phyloP scores from a whole-genome alignment of 257 asterid genomes.

The Solanum tacnaense region DNA sequence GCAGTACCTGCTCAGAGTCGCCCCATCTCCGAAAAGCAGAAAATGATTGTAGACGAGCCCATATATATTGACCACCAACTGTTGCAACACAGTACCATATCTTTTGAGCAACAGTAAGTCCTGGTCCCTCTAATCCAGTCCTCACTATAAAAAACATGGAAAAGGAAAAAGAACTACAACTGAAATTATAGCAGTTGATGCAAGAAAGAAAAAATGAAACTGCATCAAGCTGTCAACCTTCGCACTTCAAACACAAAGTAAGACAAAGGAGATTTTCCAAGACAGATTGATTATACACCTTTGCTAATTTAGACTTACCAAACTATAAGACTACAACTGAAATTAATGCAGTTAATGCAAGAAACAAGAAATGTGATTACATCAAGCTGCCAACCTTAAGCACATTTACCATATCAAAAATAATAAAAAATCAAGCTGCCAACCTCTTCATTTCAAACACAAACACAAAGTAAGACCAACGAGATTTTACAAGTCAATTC shows the following conservation, averaged over 20 bases:
- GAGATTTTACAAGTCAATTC: neutral
- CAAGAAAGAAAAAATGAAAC: neutral
- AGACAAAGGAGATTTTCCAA: neutral
- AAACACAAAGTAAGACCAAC: neutral
- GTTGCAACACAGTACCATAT: constrained; percentile 85
- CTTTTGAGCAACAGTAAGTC: constrained; percentile 81
- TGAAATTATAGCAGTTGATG: neutral
- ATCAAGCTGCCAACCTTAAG: neutral
- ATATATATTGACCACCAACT: constrained; percentile 90
- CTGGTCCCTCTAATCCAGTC: constrained; percentile 16
- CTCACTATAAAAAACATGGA: neutral
- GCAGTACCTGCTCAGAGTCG: constrained; percentile 77
- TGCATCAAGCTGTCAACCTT: neutral
- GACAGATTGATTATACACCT: neutral
- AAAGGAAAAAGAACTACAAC: neutral
- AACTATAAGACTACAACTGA: neutral
- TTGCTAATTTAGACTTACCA: neutral
- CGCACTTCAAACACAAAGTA: neutral
- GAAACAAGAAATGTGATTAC: neutral
- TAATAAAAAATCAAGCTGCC: neutral
- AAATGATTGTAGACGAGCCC: constrained; percentile 87
- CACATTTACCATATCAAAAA: neutral
- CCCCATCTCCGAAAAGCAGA: constrained; percentile 98
- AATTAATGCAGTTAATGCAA: neutral
- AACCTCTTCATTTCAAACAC: neutral